phyloP scores from a whole-genome alignment of 2,329 filamentous ascomycete species.

The Epicoccum nigrum region DNA sequence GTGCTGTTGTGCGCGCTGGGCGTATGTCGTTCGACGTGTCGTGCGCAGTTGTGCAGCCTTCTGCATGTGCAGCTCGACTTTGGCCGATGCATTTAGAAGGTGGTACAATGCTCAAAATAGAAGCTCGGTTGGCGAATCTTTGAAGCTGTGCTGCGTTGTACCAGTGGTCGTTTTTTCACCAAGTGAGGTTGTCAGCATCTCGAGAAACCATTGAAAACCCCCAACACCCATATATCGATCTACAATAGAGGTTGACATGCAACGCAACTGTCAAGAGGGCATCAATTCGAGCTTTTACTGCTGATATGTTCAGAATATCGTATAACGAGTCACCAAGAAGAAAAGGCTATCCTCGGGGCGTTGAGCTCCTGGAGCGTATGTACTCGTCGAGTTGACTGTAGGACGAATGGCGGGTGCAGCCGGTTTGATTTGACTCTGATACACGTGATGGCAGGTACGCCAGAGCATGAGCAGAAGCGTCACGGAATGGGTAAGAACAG shows the following conservation, averaged over 20 bases:
- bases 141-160: slow-evolving; percentile 9
- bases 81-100: slow-evolving; percentile 17
- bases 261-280: not conserved
- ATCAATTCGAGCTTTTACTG: not conserved
- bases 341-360: not conserved
- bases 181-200: not conserved
- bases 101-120: slow-evolving; percentile 17
- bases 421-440: not conserved
- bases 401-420: not conserved
- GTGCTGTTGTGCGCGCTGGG: slow-evolving; percentile 18
- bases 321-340: not conserved
- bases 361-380: slow-evolving; percentile 6
- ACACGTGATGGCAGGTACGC: not conserved
- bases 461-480: not conserved
- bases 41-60: slow-evolving; percentile 13
- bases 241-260: no score
- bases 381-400: not conserved
- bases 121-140: not conserved
- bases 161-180: not conserved
- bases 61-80: slow-evolving; percentile 10
- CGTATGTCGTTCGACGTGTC: slow-evolving; percentile 12
- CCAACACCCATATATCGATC: no score
- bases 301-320: not conserved
- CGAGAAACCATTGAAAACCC: not conserved
- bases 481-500: not conserved